These are phyloP conservation scores for Acanthamoeba lugdunensis DNA, from an alignment of 208 protist species.

Conservation along the genomic window DNA sequence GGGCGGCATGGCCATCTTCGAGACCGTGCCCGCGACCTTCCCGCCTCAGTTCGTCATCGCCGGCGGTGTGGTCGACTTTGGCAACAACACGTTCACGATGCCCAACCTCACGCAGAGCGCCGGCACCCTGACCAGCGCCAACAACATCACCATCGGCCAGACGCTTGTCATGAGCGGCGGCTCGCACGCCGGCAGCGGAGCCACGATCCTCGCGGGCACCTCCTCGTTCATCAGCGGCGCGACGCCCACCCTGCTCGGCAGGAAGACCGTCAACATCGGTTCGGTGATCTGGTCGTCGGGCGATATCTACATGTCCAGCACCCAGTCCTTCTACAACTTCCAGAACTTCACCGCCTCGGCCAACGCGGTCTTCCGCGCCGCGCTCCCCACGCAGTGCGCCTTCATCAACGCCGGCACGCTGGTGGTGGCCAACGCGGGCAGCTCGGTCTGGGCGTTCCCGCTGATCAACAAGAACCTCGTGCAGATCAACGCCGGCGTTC, in stretches of 20 bases:
- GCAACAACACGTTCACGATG: conserved; percentile 64
- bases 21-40: conserved; percentile 57
- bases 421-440: conserved; percentile 11
- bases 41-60: not conserved
- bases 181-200: conserved; percentile 45
- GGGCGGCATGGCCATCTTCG: conserved; percentile 18
- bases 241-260: not conserved
- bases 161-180: conserved; percentile 30
- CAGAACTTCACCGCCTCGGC: conserved; percentile 49
- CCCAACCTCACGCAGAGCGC: conserved; percentile 15
- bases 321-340: conserved; percentile 59
- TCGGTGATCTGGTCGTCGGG: conserved; percentile 1
- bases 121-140: not conserved
- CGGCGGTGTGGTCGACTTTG: conserved; percentile 9
- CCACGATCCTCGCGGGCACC: conserved; percentile 25
- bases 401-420: conserved; percentile 63
- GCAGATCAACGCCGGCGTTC: not conserved
- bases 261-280: conserved; percentile 53
- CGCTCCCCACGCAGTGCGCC: not conserved
- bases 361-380: not conserved
- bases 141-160: conserved; percentile 52
- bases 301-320: not conserved
- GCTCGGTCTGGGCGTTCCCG: not conserved
- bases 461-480: conserved; percentile 47
- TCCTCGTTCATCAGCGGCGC: not conserved